A percentile compares a stretch with the other conserved stretches of the same genome.
phyloP scores from a whole-genome alignment of 331 rosid genomes.

The Stylosanthes scabra region DNA sequence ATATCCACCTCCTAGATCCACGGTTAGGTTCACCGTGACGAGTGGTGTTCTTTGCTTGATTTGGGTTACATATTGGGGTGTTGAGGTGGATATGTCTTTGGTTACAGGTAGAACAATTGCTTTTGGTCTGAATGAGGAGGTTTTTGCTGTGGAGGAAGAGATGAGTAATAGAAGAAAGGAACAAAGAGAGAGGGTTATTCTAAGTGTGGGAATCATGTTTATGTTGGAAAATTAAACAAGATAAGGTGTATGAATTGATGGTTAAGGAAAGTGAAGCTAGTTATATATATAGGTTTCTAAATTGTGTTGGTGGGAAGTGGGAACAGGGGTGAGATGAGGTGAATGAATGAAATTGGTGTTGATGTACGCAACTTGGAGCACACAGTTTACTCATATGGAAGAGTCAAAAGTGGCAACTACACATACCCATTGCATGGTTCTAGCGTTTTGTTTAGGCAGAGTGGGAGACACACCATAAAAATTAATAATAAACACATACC shows the following conservation, averaged over 20 bases:
- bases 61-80: constrained; percentile 51
- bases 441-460: too few species aligned
- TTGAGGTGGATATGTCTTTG: constrained; percentile 46
- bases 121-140: constrained; percentile 52
- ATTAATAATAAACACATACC: too few species aligned
- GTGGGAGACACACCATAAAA: too few species aligned
- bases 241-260: background rate
- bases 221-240: background rate
- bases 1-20: constrained; percentile 60
- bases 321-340: too few species aligned
- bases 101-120: constrained; percentile 56
- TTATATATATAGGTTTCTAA: too few species aligned
- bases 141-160: constrained; percentile 39
- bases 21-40: constrained; percentile 48
- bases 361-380: too few species aligned
- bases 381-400: too few species aligned
- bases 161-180: constrained; percentile 19
- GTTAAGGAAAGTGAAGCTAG: background rate
- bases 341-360: too few species aligned
- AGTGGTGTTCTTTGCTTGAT: constrained; percentile 61
- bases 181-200: constrained; percentile 8
- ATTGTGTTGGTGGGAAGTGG: too few species aligned
- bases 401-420: too few species aligned
- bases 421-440: too few species aligned
- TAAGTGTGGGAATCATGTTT: constrained; percentile 27